phyloP scores from a whole-genome alignment of 306 rosid species.

The Hylodesmum podocarpum region DNA sequence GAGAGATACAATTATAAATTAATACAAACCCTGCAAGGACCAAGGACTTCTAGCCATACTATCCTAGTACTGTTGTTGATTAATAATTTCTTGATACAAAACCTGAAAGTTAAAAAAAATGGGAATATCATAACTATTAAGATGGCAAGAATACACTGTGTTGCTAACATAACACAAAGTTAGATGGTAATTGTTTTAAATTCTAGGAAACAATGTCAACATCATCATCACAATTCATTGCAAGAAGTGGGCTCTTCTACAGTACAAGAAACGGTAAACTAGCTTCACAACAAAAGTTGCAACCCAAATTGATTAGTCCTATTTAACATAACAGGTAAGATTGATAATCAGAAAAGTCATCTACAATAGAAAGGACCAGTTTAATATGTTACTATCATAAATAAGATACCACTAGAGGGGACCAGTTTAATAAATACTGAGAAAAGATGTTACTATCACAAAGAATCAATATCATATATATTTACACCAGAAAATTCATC shows the following conservation, averaged over 20 bases:
- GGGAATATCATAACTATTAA: neutral
- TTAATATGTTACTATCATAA: neutral
- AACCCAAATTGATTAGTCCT: neutral
- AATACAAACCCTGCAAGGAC: neutral
- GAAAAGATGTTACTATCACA: neutral
- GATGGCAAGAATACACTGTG: neutral
- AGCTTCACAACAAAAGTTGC: neutral
- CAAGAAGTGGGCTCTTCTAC: neutral
- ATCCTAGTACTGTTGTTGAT: neutral
- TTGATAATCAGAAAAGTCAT: neutral
- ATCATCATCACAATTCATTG: neutral
- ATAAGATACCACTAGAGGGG: neutral
- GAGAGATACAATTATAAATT: neutral
- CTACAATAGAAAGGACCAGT: neutral
- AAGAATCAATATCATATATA: neutral
- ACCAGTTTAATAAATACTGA: neutral
- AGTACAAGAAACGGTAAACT: neutral
- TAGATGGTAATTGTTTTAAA: neutral
- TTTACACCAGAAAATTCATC: neutral
- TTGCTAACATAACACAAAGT: neutral
- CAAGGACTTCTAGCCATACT: neutral
- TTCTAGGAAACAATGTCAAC: neutral
- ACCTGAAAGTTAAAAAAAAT: neutral
- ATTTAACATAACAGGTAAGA: neutral
- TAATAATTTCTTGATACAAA: constrained; percentile 11